Percentiles rank a stretch among this genome's conserved stretches.
phyloP scores from a whole-genome alignment of 2,329 filamentous ascomycete genomes.

The Cordyceps cateniannulata region DNA sequence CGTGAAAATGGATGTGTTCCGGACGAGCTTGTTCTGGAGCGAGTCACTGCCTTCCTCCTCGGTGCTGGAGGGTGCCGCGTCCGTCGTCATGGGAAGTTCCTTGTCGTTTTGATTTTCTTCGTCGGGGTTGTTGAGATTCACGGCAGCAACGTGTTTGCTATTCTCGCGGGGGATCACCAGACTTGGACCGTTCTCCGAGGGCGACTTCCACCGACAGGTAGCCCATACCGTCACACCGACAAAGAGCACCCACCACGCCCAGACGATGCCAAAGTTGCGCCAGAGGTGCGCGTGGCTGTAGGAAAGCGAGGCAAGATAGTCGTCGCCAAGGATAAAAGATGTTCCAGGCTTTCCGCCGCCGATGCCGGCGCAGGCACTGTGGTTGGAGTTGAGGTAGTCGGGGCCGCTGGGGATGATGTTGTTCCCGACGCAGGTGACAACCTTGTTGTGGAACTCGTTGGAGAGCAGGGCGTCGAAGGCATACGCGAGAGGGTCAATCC shows the following conservation, averaged over 20 bases:
- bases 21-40: slow-evolving; percentile 36
- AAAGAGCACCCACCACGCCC: slow-evolving; percentile 57
- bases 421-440: slow-evolving; percentile 40
- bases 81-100: slow-evolving; percentile 7
- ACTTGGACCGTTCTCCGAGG: slow-evolving; percentile 44
- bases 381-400: slow-evolving; percentile 34
- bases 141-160: slow-evolving; percentile 6
- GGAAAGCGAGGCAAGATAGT: slow-evolving; percentile 49
- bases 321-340: slow-evolving; percentile 47
- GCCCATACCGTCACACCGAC: slow-evolving; percentile 50
- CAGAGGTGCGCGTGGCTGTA: slow-evolving; percentile 48
- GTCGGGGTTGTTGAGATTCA: slow-evolving; percentile 30
- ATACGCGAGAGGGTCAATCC: slow-evolving; percentile 63
- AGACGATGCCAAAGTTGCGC: slow-evolving; percentile 56
- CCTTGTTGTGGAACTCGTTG: slow-evolving; percentile 62
- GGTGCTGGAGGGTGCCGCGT: slow-evolving; percentile 29
- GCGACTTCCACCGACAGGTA: slow-evolving; percentile 50
- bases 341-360: slow-evolving; percentile 45
- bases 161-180: slow-evolving; percentile 59
- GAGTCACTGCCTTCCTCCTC: slow-evolving; percentile 13
- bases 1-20: slow-evolving; percentile 64
- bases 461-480: slow-evolving; percentile 61
- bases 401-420: slow-evolving; percentile 47
- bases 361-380: slow-evolving; percentile 52
- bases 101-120: slow-evolving; percentile 39